Conservation (phyloP, 2,329 filamentous ascomycete genomes). For the Colletotrichum echinochloae region DNA sequence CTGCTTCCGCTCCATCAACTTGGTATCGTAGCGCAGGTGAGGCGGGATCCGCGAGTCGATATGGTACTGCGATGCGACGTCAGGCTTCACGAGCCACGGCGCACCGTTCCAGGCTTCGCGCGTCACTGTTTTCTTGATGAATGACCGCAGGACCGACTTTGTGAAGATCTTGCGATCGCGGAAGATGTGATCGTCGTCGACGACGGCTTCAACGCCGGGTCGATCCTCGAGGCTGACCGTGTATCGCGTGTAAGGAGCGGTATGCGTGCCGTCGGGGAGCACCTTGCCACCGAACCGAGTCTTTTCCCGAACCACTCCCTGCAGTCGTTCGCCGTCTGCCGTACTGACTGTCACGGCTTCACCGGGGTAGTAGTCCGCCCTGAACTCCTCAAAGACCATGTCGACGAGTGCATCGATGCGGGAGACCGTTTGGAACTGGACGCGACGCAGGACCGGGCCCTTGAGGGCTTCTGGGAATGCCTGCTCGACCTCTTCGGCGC, state of each 20-base stretch:
- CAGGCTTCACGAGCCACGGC: constrained; percentile 92
- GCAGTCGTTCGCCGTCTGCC: constrained; percentile 74
- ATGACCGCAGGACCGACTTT: constrained; percentile 91
- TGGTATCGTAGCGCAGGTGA: constrained; percentile 84
- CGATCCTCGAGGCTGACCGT: constrained; percentile 80
- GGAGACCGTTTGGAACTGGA: constrained; percentile 90
- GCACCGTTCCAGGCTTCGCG: constrained; percentile 95
- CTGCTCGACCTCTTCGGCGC: constrained; percentile 89
- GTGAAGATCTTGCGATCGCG: constrained; percentile 94
- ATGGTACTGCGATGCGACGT: constrained; percentile 84
- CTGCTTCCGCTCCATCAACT: constrained; percentile 81
- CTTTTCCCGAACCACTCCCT: constrained; percentile 87
- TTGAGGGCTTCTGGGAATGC: constrained; percentile 92
- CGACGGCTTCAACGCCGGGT: constrained; percentile 77
- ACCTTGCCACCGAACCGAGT: constrained; percentile 76
- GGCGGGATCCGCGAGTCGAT: constrained; percentile 89
- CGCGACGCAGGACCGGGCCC: constrained; percentile 87
- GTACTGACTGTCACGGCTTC: constrained; percentile 83
- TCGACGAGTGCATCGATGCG: constrained; percentile 86
- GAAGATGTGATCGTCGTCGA: constrained; percentile 84
- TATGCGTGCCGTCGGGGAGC: constrained; percentile 75
- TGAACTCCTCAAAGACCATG: constrained; percentile 81
- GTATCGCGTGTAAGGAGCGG: constrained; percentile 81
- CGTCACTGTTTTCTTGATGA: constrained; percentile 94
- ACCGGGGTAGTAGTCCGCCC: constrained; percentile 89